A percentile compares a stretch with the other conserved stretches of the same genome.
phyloP scores from a whole-genome alignment of 352 stramenopile species.

The Globisporangium iwayamae region DNA sequence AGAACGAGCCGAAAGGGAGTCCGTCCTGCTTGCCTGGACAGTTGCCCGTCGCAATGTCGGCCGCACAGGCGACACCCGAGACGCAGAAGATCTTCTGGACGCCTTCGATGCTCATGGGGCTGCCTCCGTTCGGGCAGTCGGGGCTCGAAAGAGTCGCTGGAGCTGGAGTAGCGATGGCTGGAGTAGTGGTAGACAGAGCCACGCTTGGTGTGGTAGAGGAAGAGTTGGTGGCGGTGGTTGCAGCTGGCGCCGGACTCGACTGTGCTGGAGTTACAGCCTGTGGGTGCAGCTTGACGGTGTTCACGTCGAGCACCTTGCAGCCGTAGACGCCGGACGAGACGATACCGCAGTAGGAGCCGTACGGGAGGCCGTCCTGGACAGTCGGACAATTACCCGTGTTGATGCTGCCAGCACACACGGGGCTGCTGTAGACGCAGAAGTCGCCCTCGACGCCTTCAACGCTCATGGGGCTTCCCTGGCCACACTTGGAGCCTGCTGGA shows the following conservation, averaged over 20 bases:
- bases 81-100: neutral
- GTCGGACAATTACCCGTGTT: neutral
- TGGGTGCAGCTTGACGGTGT: constrained; percentile 1
- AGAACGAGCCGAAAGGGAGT: constrained; percentile 9
- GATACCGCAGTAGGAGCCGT: constrained; percentile 18
- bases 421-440: neutral
- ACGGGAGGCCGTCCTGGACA: neutral
- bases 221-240: neutral
- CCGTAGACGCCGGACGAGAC: constrained; percentile 19
- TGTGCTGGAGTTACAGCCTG: constrained; percentile 1
- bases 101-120: neutral
- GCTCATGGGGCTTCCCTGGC: neutral
- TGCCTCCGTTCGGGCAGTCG: neutral
- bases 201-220: neutral
- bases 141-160: neutral
- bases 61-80: constrained; percentile 9
- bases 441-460: neutral
- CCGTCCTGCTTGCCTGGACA: constrained; percentile 4
- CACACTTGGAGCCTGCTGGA: constrained; percentile 48
- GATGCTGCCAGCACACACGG: neutral
- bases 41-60: constrained; percentile 1
- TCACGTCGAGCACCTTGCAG: constrained; percentile 16
- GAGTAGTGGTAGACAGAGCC: too few species aligned
- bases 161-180: neutral
- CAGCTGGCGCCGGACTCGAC: too few species aligned